Conservation (phyloP, 106 monocot genomes). For the Chionographis japonica region DNA sequence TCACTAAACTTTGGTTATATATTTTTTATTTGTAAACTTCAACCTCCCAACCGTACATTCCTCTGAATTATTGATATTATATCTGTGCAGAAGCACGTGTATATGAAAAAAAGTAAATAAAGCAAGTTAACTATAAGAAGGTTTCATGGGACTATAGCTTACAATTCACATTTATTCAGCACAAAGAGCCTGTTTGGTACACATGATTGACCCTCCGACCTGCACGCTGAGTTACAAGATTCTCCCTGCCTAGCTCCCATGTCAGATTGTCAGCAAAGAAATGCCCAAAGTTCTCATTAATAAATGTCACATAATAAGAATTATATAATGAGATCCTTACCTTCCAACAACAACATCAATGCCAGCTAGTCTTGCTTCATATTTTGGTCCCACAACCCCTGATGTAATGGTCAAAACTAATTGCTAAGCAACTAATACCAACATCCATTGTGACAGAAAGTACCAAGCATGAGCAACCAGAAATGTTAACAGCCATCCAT, state of each 20-base stretch:
- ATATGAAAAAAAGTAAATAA: neutral
- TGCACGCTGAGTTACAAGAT: conserved; percentile 74
- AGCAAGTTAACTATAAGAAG: conserved; percentile 3
- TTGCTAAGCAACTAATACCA: neutral
- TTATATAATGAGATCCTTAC: conserved; percentile 23
- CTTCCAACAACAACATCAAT: conserved; percentile 69
- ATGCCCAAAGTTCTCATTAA: neutral
- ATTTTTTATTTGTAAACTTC: no score
- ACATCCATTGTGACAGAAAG: neutral
- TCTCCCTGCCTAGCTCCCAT: conserved; percentile 60
- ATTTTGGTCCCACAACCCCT: conserved; percentile 30
- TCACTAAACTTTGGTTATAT: no score
- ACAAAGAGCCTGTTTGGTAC: conserved; percentile 75
- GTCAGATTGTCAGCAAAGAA: conserved; percentile 7
- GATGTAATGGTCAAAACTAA: neutral
- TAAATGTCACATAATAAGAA: neutral
- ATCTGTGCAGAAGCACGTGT: neutral
- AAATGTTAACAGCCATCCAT: neutral
- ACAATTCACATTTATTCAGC: conserved; percentile 86
- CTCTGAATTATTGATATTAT: no score
- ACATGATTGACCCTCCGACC: conserved; percentile 71
- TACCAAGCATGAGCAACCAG: neutral
- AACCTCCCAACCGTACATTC: no score
- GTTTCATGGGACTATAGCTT: conserved; percentile 31
- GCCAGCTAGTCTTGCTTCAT: conserved; percentile 55